A percentile compares a stretch with the other conserved stretches of the same genome.
These are phyloP conservation scores for Fusarium humuli DNA, from an alignment of 2,329 filamentous ascomycete species.

Conservation along the genomic window DNA sequence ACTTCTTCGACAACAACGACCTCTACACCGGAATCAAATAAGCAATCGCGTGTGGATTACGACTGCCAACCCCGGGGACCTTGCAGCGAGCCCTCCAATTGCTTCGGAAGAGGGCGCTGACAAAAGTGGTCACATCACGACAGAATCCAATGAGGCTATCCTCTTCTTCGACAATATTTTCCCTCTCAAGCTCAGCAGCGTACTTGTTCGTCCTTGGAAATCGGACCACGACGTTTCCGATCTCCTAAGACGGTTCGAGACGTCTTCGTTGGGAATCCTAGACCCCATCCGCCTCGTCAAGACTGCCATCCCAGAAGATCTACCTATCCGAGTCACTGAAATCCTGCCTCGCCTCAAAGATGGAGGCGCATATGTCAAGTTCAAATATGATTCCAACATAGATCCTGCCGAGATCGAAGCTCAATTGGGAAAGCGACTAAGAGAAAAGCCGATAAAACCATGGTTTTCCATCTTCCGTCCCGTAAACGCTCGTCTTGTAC, in stretches of 20 bases:
- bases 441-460: slow-evolving; percentile 78
- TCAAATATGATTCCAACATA: slow-evolving; percentile 63
- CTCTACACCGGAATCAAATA: not conserved
- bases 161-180: slow-evolving; percentile 94
- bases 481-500: slow-evolving; percentile 78
- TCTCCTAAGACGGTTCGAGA: slow-evolving; percentile 65
- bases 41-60: slow-evolving; percentile 44
- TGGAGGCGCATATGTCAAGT: slow-evolving; percentile 93
- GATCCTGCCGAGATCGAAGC: slow-evolving; percentile 59
- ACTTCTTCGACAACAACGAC: slow-evolving; percentile 19
- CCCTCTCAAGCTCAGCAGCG: slow-evolving; percentile 74
- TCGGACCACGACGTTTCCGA: slow-evolving; percentile 62
- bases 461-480: slow-evolving; percentile 88
- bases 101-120: slow-evolving; percentile 61
- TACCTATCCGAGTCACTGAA: slow-evolving; percentile 79
- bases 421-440: slow-evolving; percentile 71
- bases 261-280: slow-evolving; percentile 60
- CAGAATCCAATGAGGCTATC: slow-evolving; percentile 80
- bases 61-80: slow-evolving; percentile 27
- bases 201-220: slow-evolving; percentile 61
- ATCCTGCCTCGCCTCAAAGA: slow-evolving; percentile 89
- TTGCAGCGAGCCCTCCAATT: slow-evolving; percentile 18
- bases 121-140: slow-evolving; percentile 84
- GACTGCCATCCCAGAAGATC: slow-evolving; percentile 70
- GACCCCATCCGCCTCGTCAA: slow-evolving; percentile 67